These are phyloP conservation scores for Eucalyptus cloeziana DNA, from an alignment of 345 rosid genomes.

Conservation along the genomic window DNA sequence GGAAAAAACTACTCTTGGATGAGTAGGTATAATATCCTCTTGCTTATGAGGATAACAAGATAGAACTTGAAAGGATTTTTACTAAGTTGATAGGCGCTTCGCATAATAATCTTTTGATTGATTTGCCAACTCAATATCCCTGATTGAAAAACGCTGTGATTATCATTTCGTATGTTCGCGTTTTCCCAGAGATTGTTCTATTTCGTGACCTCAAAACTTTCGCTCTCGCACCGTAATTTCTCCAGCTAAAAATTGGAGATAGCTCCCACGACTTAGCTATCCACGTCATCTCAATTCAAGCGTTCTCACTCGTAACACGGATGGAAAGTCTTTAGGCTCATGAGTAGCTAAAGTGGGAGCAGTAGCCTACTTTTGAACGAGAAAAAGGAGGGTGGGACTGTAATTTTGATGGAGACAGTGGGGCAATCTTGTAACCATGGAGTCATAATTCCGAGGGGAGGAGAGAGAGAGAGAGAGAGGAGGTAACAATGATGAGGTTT, in stretches of 20 bases:
- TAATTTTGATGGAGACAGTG: not conserved
- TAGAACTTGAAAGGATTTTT: too few species aligned
- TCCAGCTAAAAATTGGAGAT: not conserved
- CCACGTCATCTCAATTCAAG: not conserved
- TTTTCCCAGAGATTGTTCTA: not conserved
- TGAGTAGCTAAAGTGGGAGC: not conserved
- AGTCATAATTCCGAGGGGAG: not conserved
- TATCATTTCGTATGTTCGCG: not conserved
- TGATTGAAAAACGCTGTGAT: too few species aligned
- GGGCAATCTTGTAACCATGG: not conserved
- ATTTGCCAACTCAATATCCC: too few species aligned
- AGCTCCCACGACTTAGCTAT: not conserved
- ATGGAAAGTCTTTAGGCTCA: not conserved
- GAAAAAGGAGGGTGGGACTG: not conserved
- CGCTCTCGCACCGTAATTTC: not conserved
- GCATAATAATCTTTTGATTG: too few species aligned
- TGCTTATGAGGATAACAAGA: accelerated
- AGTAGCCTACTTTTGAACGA: not conserved
- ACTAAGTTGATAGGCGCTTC: too few species aligned
- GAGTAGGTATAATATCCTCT: accelerated
- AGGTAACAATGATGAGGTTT: not conserved
- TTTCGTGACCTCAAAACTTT: not conserved
- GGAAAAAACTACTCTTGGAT: too few species aligned
- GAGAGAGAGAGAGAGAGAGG: not conserved
- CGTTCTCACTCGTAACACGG: not conserved